Evolutionary conservation across 768 basidiomycete species (phyloP).

Genomic region (Panaeolus cyanescens): DNA sequence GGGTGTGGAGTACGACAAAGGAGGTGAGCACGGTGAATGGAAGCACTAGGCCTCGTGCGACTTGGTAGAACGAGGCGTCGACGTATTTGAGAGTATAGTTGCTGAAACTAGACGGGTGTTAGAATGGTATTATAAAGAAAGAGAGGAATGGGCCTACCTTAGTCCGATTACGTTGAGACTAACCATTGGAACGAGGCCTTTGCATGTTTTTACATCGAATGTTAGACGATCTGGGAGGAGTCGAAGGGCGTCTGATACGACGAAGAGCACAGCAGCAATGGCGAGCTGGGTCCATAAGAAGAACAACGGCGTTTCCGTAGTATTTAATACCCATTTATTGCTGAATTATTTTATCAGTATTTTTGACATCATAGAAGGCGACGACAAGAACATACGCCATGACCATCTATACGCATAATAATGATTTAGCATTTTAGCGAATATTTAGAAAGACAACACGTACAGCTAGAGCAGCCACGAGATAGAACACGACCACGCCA

Average conservation of each 20-base stretch:
- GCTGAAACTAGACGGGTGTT: conserved; percentile 59
- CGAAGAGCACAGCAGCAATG: conserved; percentile 79
- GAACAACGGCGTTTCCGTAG: conserved; percentile 76
- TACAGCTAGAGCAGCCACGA: conserved; percentile 86
- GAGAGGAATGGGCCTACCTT: conserved; percentile 47
- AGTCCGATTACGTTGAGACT: conserved; percentile 80
- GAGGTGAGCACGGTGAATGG: conserved; percentile 94
- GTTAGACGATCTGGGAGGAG: conserved; percentile 68
- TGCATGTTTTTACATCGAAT: conserved; percentile 65
- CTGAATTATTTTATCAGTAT: conserved; percentile 46
- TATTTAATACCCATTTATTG: conserved; percentile 90
- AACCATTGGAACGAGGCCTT: conserved; percentile 76
- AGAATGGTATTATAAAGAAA: not conserved
- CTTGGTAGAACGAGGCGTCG: conserved; percentile 94
- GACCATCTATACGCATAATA: conserved; percentile 64
- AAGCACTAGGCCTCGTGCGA: conserved; percentile 91
- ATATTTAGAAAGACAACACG: conserved; percentile 30
- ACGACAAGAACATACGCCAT: conserved; percentile 76
- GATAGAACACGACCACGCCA: conserved; percentile 81
- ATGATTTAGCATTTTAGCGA: not conserved
- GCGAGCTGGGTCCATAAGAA: conserved; percentile 81
- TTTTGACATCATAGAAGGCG: too few species aligned
- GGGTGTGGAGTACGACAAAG: conserved; percentile 70
- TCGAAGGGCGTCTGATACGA: conserved; percentile 59
- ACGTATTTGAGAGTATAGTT: conserved; percentile 94